Evolutionary conservation across 2,329 filamentous ascomycete species (phyloP).

Genomic region (Leptosphaerulina australis): DNA sequence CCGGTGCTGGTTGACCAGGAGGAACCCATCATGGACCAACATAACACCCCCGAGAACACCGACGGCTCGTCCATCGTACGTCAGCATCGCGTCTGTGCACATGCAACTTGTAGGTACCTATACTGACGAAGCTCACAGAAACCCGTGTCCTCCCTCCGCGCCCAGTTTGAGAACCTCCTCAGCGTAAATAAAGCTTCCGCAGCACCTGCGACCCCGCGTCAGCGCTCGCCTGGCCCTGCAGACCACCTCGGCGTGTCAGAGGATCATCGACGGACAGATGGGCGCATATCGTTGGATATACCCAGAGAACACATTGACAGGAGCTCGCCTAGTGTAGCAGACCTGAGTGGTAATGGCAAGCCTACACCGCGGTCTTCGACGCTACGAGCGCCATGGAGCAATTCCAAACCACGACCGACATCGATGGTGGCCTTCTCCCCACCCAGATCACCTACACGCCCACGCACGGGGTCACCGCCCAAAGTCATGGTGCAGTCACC

Average conservation of each 20-base stretch:
- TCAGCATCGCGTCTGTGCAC: conserved; percentile 8
- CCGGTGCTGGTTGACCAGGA: conserved; percentile 45
- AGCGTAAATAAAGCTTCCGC: conserved; percentile 44
- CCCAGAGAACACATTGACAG: conserved; percentile 40
- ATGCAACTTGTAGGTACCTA: background rate
- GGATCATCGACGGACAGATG: conserved; percentile 38
- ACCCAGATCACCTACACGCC: conserved; percentile 54
- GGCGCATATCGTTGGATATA: conserved; percentile 52
- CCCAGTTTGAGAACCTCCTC: conserved; percentile 80
- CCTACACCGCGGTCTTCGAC: conserved; percentile 47
- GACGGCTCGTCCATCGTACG: conserved; percentile 79
- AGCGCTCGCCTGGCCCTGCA: conserved; percentile 41
- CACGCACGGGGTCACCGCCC: conserved; percentile 62
- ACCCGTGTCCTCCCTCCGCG: conserved; percentile 80
- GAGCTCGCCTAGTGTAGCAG: conserved; percentile 38
- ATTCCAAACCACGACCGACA: conserved; percentile 50
- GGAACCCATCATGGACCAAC: conserved; percentile 41
- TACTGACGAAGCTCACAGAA: conserved; percentile 58
- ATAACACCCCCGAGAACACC: conserved; percentile 60
- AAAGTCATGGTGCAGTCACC: conserved; percentile 73
- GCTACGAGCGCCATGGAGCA: conserved; percentile 43
- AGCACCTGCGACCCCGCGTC: conserved; percentile 31
- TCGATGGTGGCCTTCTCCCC: conserved; percentile 58
- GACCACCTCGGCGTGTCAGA: conserved; percentile 40
- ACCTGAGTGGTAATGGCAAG: conserved; percentile 45